Base-by-base conservation (phyloP, 371 early-diverging fungal genomes). In the Syncephalis fuscata region DNA sequence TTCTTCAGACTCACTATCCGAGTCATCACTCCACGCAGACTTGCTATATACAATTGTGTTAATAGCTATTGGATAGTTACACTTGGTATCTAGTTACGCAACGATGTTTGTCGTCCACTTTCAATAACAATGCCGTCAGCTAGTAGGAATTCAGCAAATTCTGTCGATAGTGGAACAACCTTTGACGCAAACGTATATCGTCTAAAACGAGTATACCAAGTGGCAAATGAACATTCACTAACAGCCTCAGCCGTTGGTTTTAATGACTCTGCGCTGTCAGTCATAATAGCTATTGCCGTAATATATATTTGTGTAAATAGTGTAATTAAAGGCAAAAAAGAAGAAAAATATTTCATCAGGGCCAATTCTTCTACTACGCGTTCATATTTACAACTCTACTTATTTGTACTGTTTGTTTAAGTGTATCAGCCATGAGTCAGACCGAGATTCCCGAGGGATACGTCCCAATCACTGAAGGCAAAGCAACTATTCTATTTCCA, bases 401-500 rank as follows among this genome's bases (percentile, higher is more conserved):
- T n/a, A n/a, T n/a, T n/a, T n/a, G n/a, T n/a, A n/a, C n/a, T n/a
- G n/a, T n/a, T n/a, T n/a, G n/a, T n/a, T n/a, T n/a, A n/a, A n/a
- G n/a, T 11, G 32, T 7, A 32, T 32, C 11, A 4, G 11, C 4
- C 11, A 32, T 32, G 32, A 11, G 11, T 32, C 11, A 4, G 11
- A 32, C 32, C 7, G 32, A 32, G 4, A 32, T 4, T 32, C 4
- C 32, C 11, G 32, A 32, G 4, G 11, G 11, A 7, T 32, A 32
- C 32, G 7, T 7, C 11, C 32, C 32, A 43, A 75, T 88, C 25
- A 77, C 73, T 7, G 88, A 88, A 51, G 88, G 88, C 52, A 65
- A 79, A 55, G 92, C 92, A 1, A 83, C 78, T n/a, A 88, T 94
- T 46, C 67, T 87, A 48, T 88, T 90, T 60, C 87, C 92, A 17